Evolutionary conservation across 169 alveolate species (phyloP), one percentile per base, ranked within the genome.

Genomic region (Eimeria falciformis): DNA sequence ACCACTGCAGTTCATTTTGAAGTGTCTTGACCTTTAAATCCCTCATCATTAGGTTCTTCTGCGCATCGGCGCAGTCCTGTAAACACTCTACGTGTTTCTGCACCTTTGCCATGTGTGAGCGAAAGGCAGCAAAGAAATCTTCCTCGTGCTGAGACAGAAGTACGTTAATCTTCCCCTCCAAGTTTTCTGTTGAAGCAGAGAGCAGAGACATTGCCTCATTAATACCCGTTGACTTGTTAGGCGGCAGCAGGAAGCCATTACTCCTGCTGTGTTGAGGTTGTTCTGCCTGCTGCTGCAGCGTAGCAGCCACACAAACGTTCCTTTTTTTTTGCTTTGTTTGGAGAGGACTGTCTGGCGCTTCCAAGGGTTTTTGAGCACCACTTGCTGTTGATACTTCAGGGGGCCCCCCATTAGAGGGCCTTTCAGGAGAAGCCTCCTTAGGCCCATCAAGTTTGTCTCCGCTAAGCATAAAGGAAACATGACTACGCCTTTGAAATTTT

Each of bases 1-100:
- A 93, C 95, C 95, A 93, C 84, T 86, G 62, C 29, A 92, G 78
- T 25, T 92, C 95, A 71, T 62, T 40, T 40, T 92, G 93, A 23
- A 92, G 83, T 0, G 91, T 53, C 46, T 62, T 86, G 33, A 92
- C 47, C 69, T 81, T 78, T 65, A 71, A 23, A 43, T 71, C 90
- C 29, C 93, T 11, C 29, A 45, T 46, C 47, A 69, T 47, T 3
- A 73, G 73, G 23, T 71, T 47, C 50, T 77, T 58, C 82, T 82
- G 77, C 46, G 46, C 91, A 43, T 90, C 91, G 17, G 94, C 94
- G 40, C 79, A 45, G 45, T 55, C 65, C 62, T 92, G 90, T 56
- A 92, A 78, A 18, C 55, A 23, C 46, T 81, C 81, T 75, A 92
- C 55, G 53, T 92, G 92, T 65, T 56, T 50, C 45, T 85, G 91